Conservation (phyloP, 352 stramenopile genomes). For the Globisporangium acanthophoron region DNA sequence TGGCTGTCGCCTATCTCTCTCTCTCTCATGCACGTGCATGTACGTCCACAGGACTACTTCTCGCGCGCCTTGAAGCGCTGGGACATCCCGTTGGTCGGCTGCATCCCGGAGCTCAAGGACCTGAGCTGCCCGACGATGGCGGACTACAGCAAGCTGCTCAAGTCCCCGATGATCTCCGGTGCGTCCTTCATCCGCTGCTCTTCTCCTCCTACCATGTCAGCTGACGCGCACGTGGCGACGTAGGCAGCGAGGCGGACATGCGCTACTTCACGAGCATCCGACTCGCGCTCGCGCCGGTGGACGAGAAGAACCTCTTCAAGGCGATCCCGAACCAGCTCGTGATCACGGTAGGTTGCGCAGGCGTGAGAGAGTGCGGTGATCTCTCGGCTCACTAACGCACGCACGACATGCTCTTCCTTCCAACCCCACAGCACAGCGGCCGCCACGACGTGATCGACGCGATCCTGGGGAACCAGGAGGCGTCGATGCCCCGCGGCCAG, state of each 20-base stretch:
- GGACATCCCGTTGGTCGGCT: conserved; percentile 85
- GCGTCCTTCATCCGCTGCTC: neutral
- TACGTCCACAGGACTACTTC: conserved; percentile 72
- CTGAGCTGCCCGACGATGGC: conserved; percentile 82
- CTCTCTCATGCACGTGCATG: neutral
- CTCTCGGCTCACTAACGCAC: neutral
- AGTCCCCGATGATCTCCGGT: conserved; percentile 77
- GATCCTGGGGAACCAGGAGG: conserved; percentile 80
- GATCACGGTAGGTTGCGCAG: conserved; percentile 52
- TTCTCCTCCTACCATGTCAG: neutral
- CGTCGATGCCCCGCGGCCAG: conserved; percentile 51
- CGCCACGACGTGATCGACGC: conserved; percentile 81
- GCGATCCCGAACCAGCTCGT: conserved; percentile 81
- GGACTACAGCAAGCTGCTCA: conserved; percentile 83
- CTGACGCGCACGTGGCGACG: neutral
- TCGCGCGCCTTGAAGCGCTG: conserved; percentile 84
- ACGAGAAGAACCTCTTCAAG: conserved; percentile 79
- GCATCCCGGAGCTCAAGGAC: conserved; percentile 83
- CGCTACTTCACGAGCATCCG: conserved; percentile 83
- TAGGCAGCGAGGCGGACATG: conserved; percentile 60
- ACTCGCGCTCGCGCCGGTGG: conserved; percentile 72
- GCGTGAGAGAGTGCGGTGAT: neutral
- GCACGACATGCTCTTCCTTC: neutral
- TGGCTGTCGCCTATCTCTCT: neutral
- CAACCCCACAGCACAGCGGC: conserved; percentile 53